Percentiles rank a stretch among this genome's conserved stretches.
Evolutionary conservation across 352 stramenopile genomes (phyloP).

Genomic region (Blastocystis sp.): DNA sequence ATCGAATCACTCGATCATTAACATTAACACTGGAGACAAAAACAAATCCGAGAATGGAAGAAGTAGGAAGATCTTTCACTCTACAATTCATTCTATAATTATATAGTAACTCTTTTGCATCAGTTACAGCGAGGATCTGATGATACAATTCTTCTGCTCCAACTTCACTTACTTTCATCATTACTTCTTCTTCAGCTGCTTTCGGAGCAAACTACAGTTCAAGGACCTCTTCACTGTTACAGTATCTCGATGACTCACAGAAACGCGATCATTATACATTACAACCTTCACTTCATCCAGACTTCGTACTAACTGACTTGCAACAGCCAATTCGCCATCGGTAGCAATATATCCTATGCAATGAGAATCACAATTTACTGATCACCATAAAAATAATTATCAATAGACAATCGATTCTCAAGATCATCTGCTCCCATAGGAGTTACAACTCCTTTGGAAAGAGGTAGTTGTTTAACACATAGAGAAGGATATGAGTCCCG

Average conservation of each 20-base stretch:
- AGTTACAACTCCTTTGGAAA: not conserved
- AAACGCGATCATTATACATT: not conserved
- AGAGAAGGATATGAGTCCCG: not conserved
- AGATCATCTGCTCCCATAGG: not conserved
- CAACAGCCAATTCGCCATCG: not conserved
- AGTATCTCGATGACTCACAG: slow-evolving; percentile 19
- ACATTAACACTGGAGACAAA: slow-evolving; percentile 30
- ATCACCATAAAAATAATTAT: slow-evolving; percentile 41
- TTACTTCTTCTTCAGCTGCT: not conserved
- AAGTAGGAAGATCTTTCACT: slow-evolving; percentile 17
- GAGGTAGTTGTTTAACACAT: slow-evolving; percentile 13
- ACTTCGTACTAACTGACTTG: slow-evolving; percentile 11
- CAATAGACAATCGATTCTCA: not conserved
- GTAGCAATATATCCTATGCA: not conserved
- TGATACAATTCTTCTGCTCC: not conserved
- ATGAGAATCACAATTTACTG: not conserved
- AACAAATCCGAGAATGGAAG: slow-evolving; percentile 45
- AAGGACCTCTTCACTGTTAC: not conserved
- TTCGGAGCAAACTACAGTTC: slow-evolving; percentile 20
- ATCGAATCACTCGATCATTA: not conserved
- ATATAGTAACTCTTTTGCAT: slow-evolving; percentile 3
- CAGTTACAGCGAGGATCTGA: slow-evolving; percentile 49
- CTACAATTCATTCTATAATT: not conserved
- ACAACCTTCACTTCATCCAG: slow-evolving; percentile 33
- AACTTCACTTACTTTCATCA: not conserved